Evolutionary conservation across 2,329 filamentous ascomycete genomes (phyloP).

Genomic region (Pseudogymnoascus sp.): DNA sequence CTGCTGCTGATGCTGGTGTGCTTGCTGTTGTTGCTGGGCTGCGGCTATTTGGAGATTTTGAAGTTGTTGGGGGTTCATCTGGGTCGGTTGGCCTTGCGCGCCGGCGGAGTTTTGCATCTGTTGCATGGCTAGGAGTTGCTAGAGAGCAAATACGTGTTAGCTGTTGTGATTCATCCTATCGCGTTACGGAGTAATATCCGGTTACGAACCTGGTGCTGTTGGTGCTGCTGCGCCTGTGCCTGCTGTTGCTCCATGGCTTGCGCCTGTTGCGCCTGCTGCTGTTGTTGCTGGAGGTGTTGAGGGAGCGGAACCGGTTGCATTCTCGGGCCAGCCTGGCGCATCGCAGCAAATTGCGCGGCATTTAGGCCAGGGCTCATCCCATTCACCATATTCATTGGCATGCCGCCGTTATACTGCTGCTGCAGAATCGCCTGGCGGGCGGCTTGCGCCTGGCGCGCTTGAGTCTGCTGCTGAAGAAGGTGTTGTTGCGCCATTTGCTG

Average conservation of each 20-base stretch:
- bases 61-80: constrained; percentile 42
- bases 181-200: background rate
- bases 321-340: constrained; percentile 35
- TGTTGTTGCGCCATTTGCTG: constrained; percentile 34
- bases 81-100: constrained; percentile 40
- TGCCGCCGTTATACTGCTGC: constrained; percentile 39
- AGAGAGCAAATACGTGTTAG: background rate
- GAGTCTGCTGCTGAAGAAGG: constrained; percentile 49
- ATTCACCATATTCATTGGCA: constrained; percentile 48
- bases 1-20: constrained; percentile 39
- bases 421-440: constrained; percentile 48
- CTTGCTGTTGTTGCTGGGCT: constrained; percentile 36
- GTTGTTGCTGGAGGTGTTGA: constrained; percentile 37
- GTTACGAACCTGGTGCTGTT: constrained; percentile 21
- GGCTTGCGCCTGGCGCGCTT: constrained; percentile 32
- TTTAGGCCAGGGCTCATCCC: constrained; percentile 44
- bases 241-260: constrained; percentile 35
- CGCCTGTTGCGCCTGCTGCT: constrained; percentile 24
- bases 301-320: constrained; percentile 40
- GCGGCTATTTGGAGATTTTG: constrained; percentile 36
- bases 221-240: constrained; percentile 28
- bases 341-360: constrained; percentile 44
- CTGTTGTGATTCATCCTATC: background rate
- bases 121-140: constrained; percentile 41
- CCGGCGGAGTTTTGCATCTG: constrained; percentile 38